Conservation (phyloP, 805 yeast genomes). For the Candida andamanensis region DNA sequence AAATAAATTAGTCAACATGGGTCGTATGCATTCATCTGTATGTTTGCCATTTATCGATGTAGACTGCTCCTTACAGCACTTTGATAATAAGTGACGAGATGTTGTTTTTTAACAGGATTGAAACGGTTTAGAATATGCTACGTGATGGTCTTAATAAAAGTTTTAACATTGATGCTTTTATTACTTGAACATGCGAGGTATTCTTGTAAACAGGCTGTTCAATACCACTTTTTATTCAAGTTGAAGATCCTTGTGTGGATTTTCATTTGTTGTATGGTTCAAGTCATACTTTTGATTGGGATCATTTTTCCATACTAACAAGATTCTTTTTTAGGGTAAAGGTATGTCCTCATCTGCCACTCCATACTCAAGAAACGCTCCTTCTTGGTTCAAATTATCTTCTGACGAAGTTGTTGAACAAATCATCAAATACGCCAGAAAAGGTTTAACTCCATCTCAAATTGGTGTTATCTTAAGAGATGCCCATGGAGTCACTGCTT, state of each 20-base stretch:
- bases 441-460: slow-evolving; percentile 99
- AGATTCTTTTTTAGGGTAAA: slow-evolving; percentile 69
- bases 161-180: slow-evolving; percentile 13
- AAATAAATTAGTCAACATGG: slow-evolving; percentile 72
- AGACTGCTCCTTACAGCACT: background rate
- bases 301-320: slow-evolving; percentile 9
- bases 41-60: slow-evolving; percentile 42
- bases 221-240: slow-evolving; percentile 11
- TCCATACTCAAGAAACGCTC: slow-evolving; percentile 98
- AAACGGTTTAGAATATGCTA: slow-evolving; percentile 6
- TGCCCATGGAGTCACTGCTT: slow-evolving; percentile 99
- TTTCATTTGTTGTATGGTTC: background rate
- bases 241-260: background rate
- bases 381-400: slow-evolving; percentile 98
- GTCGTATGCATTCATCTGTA: slow-evolving; percentile 99
- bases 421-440: slow-evolving; percentile 98
- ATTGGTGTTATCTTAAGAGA: slow-evolving; percentile 99
- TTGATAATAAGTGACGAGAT: slow-evolving; percentile 7
- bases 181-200: slow-evolving; percentile 11
- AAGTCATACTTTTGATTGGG: too few relatives aligned
- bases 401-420: slow-evolving; percentile 96
- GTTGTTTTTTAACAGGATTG: slow-evolving; percentile 5
- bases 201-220: slow-evolving; percentile 7
- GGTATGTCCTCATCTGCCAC: slow-evolving; percentile 98
- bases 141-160: slow-evolving; percentile 13